Evolutionary conservation across 2,329 filamentous ascomycete genomes (phyloP), one percentile per base, ranked within the genome.

Genomic region (Mycosphaerelloides madeirae): DNA sequence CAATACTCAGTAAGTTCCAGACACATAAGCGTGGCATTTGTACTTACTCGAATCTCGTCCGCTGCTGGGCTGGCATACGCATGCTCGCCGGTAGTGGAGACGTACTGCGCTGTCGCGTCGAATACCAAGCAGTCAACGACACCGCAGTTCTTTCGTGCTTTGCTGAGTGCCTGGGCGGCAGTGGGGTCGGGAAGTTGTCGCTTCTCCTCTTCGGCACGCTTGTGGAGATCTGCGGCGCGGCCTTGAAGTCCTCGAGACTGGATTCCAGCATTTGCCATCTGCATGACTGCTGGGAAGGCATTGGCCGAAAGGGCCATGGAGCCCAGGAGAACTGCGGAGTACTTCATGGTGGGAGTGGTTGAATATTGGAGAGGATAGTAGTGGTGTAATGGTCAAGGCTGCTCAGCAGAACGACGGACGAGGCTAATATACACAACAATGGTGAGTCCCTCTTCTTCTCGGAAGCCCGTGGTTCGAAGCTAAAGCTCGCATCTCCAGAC

Each of bases 21-120:
- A n/a, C n/a, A n/a, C n/a, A n/a, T n/a, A n/a, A n/a, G n/a, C n/a
- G n/a, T 25, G 22, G 22, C 22, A 9, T 25, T 25, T 5, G 22
- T 9, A 9, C 9, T 25, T 5, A 25, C 40, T 34, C 54, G 45
- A 36, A 67, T 47, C 29, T 50, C 44, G 28, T 37, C 41, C 15
- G 40, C 29, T 9, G 38, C 42, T 29, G 46, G 46, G 22, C 36
- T 29, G 25, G 31, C 22, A 28, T 41, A 46, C n/a, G 41, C 41
- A 36, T 46, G 41, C 11, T 39, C 31, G 16, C 42, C 39, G 38
- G 36, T 44, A 9, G 41, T 49, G 6, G 36, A 41, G 28, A 49
- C 46, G 28, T 33, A 49, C 31, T 44, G 46, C 32, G 36, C 38
- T 6, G 13, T 15, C n/a, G 31, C 35, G 16, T 49, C 29, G 38